Evolutionary conservation across 257 asterid species (phyloP).

Genomic region (Nicotiana sylvestris): DNA sequence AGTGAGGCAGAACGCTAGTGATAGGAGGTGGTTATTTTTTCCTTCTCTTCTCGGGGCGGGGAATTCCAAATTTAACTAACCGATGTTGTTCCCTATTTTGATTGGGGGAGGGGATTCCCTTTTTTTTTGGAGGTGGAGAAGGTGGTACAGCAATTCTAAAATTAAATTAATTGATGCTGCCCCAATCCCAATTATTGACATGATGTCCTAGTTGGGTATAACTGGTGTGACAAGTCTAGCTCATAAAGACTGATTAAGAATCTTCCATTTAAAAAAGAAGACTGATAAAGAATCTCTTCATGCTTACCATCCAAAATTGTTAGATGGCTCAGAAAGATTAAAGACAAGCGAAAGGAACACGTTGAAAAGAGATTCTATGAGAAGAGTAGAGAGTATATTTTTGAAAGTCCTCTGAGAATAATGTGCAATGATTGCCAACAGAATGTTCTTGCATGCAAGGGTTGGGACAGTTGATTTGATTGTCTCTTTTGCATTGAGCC

Average conservation of each 20-base stretch:
- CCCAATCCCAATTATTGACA: not conserved
- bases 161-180: conserved; percentile 2
- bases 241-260: not conserved
- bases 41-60: not conserved
- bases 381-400: not conserved
- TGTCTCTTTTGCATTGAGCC: not conserved
- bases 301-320: not conserved
- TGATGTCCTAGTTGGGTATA: not conserved
- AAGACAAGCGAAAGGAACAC: not conserved
- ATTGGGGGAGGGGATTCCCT: not conserved
- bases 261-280: not conserved
- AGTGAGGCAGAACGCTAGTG: not conserved
- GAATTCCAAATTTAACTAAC: not conserved
- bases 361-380: conserved; percentile 4
- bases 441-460: not conserved
- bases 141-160: not conserved
- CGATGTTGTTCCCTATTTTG: not conserved
- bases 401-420: not conserved
- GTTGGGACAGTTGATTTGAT: not conserved
- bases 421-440: not conserved
- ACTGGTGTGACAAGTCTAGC: conserved; percentile 3
- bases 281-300: not conserved
- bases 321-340: not conserved
- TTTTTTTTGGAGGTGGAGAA: not conserved
- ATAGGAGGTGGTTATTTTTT: not conserved